These are phyloP conservation scores for Kwoniella bestiolae DNA, from an alignment of 768 basidiomycete genomes.

Conservation along the genomic window DNA sequence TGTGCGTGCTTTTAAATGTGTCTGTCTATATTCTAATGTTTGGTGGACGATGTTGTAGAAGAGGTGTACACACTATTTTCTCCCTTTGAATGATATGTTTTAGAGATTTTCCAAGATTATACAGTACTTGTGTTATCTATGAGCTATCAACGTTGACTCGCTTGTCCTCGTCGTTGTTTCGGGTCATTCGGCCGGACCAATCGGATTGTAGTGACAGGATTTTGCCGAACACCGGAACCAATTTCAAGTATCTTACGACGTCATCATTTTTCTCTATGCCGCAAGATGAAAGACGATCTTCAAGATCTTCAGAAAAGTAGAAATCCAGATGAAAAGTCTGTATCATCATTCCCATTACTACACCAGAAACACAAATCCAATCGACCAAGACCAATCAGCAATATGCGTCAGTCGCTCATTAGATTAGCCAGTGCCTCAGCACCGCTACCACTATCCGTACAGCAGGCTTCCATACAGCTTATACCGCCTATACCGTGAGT, in stretches of 20 bases:
- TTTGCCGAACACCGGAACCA: background rate
- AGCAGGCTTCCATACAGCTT: conserved; percentile 69
- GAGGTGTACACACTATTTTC: background rate
- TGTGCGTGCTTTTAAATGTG: too few relatives aligned
- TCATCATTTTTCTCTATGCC: conserved; percentile 5
- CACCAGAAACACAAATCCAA: background rate
- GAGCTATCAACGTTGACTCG: background rate
- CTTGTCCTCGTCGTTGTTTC: background rate
- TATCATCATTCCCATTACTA: too few relatives aligned
- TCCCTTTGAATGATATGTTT: background rate
- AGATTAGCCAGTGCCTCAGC: conserved; percentile 65
- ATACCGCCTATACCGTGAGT: conserved; percentile 83
- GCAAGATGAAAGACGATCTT: background rate
- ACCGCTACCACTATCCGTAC: conserved; percentile 66
- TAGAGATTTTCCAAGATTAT: too few relatives aligned
- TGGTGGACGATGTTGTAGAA: background rate
- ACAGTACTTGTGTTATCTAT: background rate
- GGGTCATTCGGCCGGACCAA: background rate
- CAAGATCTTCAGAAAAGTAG: too few relatives aligned
- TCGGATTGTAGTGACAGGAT: background rate
- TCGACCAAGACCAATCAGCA: background rate
- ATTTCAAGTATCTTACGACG: conserved; percentile 1
- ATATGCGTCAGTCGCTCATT: conserved; percentile 38
- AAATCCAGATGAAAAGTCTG: too few relatives aligned
- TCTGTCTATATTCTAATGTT: too few relatives aligned